Conservation (phyloP, 768 basidiomycete species). For the Pleurotus ostreatus region DNA sequence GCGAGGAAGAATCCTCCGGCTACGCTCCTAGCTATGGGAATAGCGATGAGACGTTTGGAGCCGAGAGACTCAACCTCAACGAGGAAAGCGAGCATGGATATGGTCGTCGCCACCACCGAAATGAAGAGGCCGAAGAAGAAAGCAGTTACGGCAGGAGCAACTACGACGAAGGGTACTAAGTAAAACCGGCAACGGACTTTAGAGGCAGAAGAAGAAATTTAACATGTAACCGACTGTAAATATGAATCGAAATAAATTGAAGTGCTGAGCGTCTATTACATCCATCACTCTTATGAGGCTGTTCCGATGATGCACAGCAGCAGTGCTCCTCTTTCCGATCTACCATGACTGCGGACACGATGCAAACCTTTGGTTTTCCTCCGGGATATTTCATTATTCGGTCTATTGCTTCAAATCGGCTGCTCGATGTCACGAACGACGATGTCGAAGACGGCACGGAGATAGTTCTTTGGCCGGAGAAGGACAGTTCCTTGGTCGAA, state of each 20-base stretch:
- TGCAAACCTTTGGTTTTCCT: conserved; percentile 41
- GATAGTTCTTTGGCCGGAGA: conserved; percentile 66
- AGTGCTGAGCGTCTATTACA: background rate
- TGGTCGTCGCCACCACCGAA: conserved; percentile 11
- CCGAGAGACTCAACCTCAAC: conserved; percentile 42
- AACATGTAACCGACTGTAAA: background rate
- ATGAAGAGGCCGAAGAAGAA: conserved; percentile 11
- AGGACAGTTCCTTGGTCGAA: conserved; percentile 76
- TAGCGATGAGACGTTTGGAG: conserved; percentile 46
- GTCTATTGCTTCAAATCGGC: conserved; percentile 45
- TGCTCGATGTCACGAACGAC: conserved; percentile 56
- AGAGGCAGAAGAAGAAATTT: too few relatives aligned
- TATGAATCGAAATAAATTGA: background rate
- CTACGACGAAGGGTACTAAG: conserved; percentile 10
- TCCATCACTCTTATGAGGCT: background rate
- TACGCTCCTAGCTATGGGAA: conserved; percentile 23
- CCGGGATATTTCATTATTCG: conserved; percentile 63
- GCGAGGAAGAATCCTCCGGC: conserved; percentile 10
- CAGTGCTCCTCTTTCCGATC: background rate
- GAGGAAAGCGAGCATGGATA: conserved; percentile 29
- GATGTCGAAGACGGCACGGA: conserved; percentile 57
- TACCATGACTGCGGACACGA: conserved; percentile 20
- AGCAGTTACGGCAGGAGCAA: too few relatives aligned
- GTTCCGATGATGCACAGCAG: background rate
- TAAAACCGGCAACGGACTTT: background rate